Evolutionary conservation across 2,329 filamentous ascomycete species (phyloP), one percentile per base, ranked within the genome.

Genomic region (Diaporthe citriasiana): DNA sequence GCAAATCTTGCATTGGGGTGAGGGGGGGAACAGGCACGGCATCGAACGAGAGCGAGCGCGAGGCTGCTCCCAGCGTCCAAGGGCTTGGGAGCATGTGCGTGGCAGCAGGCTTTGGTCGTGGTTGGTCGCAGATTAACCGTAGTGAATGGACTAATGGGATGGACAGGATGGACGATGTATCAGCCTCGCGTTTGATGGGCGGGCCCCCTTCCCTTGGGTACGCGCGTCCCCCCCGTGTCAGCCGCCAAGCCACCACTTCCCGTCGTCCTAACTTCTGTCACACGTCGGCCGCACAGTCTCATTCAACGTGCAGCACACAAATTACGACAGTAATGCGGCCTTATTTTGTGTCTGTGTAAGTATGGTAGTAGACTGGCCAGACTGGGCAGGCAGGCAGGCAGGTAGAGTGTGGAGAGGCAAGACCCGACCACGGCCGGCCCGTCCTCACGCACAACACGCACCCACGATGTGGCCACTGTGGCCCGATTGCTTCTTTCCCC

Each of bases 121-220:
- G 42, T 47, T 47, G 45, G 45, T 47, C 45, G n/a, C 9, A n/a
- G 45, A 3, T n/a, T n/a, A 22, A 22, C 42, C 15, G 42, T 19
- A 17, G 42, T 19, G 42, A 45, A 19, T 15, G 17, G 17, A 45
- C 42, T 42, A 17, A 17, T 45, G 42, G 42, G 42, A 17, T 45
- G 30, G 30, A n/a, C 19, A 13, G 19, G 25, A n/a, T 19, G 30
- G 17, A 50, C 6, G 1, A 22, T 63, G 63, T 68, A 27, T 68
- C 63, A 68, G 63, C 63, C 63, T 68, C 63, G 63, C 63, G 63
- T 68, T 68, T 68, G 63, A 68, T 68, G 47, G 30, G 30, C 63
- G 19, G 30, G 13, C 25, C 25, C 47, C 45, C 3, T 25, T 3
- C 57, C 45, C 42, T 8, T 22, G 8, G 8, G 45, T 51, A 68